Base-by-base conservation (phyloP, 257 asterid genomes). In the Lycium ferocissimum region DNA sequence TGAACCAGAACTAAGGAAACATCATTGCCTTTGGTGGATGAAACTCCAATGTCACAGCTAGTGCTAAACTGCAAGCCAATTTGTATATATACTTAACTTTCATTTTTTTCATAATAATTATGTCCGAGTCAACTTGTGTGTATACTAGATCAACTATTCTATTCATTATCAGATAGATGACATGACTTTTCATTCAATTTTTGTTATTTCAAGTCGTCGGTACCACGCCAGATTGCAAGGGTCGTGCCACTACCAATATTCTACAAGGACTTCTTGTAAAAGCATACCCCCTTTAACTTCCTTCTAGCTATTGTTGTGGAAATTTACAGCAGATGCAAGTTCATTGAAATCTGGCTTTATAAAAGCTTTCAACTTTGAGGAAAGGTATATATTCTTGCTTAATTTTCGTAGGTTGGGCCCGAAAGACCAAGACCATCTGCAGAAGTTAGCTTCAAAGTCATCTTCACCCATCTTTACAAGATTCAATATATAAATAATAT, bases 301-400 rank as follows among this genome's bases (percentile, higher is more conserved):
- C 59, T 49, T 51, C 10, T 6, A 51, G 14, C 9, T 51, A 51
- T 49, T 49, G 40, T 51, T 75, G 81, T 9, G 81, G 81, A 75
- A 75, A 75, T 75, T 75, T 13, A 49, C 45, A 63, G 3, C 6
- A 63, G 17, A 26, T 61, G 69, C 13, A 20, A 47, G 2, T 22
- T 45, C 18, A 75, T 51, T 75, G 43, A 78, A 53, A 51, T 47
- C 15, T 76, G 47, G 9, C 82, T 76, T 51, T 51, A 38, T 13
- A 76, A 43, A 78, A 35, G 49, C 15, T 78, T 26, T 3, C 49
- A 22, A 49, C 81, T 75, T 49, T 14, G 65, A 53, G 49, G 82
- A 15, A 78, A 78, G 82, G 65, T 78, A 78, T 78, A 78, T 26
- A 54, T 72, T 72, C 58, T 51, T 73, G n/a, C 58, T 22, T 45